Evolutionary conservation across 2,329 filamentous ascomycete genomes (phyloP), one percentile per base, ranked within the genome.

Genomic region (Dryadomyces quercivorus): DNA sequence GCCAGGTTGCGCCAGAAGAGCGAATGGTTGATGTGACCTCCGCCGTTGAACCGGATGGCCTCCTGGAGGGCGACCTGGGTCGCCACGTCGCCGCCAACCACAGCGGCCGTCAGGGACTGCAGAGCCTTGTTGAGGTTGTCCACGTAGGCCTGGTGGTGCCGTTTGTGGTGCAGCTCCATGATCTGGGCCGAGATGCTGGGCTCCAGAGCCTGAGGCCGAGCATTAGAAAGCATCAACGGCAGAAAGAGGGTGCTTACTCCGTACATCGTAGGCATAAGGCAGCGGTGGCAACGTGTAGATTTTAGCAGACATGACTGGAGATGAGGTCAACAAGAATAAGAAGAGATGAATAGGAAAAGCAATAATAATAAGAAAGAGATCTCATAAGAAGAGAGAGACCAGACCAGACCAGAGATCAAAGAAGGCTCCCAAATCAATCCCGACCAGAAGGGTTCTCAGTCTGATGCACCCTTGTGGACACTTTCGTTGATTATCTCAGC

Each of bases 121-220:
- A 82, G 74, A 56, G 88, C 85, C 58, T 84, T 78, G 75, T 95
- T 95, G 76, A 88, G 87, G 69, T 85, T 86, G 71, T 84, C 93
- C 63, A 95, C 88, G 70, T 95, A 95, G 65, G 90, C 91, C 72
- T 92, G 84, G 76, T 95, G 91, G 78, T 95, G 90, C 73, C 90
- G 92, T 74, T 81, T 84, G 81, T 95, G 87, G 78, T 95, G 91
- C 48, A 95, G 81, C 75, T 95, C 88, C 91, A 95, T 95, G 75
- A 95, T 95, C 73, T 93, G 82, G 69, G 86, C 86, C 50, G 86
- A 91, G 74, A 95, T 82, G 65, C 67, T 64, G 16, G 71, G 72
- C 70, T 91, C 87, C 59, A 91, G 82, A 2, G 65, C 65, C 64
- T 66, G 18, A 16, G 9, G 36, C 15, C 9, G 15, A 54, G 12